These are phyloP conservation scores for Fusarium sp. DNA, from an alignment of 2,329 filamentous ascomycete genomes.

Conservation along the genomic window DNA sequence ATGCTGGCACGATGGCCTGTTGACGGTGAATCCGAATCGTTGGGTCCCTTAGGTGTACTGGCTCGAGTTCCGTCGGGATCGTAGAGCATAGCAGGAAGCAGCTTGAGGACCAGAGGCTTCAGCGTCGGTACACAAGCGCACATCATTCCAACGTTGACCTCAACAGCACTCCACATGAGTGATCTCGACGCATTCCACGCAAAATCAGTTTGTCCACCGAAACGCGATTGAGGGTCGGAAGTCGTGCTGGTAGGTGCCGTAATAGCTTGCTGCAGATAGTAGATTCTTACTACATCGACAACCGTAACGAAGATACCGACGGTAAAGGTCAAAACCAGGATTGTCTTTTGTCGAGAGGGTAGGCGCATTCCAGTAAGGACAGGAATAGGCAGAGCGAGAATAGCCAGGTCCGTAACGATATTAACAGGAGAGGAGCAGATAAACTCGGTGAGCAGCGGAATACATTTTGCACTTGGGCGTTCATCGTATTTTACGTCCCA, in stretches of 20 bases:
- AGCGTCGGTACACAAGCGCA: conserved; percentile 93
- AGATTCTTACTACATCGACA: conserved; percentile 89
- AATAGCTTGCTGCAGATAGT: conserved; percentile 84
- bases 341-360: conserved; percentile 86
- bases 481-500: conserved; percentile 61
- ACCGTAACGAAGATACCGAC: conserved; percentile 89
- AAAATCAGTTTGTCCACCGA: conserved; percentile 65
- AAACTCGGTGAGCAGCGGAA: conserved; percentile 70
- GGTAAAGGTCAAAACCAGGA: conserved; percentile 85
- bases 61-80: conserved; percentile 59
- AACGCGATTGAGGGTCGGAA: conserved; percentile 55
- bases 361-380: conserved; percentile 88
- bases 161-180: conserved; percentile 93
- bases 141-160: conserved; percentile 90
- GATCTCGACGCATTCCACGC: conserved; percentile 83
- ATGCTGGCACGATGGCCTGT: conserved; percentile 40
- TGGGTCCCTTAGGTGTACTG: conserved; percentile 45
- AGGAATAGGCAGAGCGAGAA: conserved; percentile 87
- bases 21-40: conserved; percentile 47
- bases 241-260: conserved; percentile 53
- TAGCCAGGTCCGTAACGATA: conserved; percentile 89
- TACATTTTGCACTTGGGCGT: conserved; percentile 54
- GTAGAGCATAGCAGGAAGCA: conserved; percentile 67
- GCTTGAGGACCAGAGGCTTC: conserved; percentile 81
- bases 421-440: conserved; percentile 87